A percentile compares a stretch with the other conserved stretches of the same genome.
Evolutionary conservation across 1,139 yeast species (phyloP).

Genomic region (Debaryomyces subglobosus): DNA sequence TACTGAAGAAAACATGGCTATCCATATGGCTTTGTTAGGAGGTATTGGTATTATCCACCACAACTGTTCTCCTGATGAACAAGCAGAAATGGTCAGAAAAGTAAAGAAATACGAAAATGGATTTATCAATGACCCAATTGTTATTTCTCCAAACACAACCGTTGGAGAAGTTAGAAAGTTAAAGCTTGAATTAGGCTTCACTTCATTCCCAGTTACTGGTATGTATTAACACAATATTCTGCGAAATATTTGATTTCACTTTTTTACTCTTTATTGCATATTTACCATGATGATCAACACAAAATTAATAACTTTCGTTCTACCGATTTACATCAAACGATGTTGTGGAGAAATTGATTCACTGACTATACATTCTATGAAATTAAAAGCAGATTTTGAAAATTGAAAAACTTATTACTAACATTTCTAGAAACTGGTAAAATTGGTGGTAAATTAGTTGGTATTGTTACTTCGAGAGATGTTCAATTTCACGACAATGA

Average conservation of each 20-base stretch:
- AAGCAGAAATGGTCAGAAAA: conserved; percentile 96
- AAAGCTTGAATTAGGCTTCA: conserved; percentile 80
- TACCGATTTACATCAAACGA: conserved; percentile 97
- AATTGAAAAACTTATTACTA: conserved; percentile 22
- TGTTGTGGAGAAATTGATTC: conserved; percentile 78
- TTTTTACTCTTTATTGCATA: conserved; percentile 5
- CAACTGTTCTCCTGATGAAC: conserved; percentile 95
- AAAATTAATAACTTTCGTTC: conserved; percentile 94
- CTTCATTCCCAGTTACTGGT: conserved; percentile 99
- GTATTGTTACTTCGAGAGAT: conserved; percentile 96
- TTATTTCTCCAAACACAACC: conserved; percentile 71
- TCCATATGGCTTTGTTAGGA: conserved; percentile 96
- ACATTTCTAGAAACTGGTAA: conserved; percentile 71
- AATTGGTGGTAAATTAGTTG: conserved; percentile 86
- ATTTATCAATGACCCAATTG: conserved; percentile 93
- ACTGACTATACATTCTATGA: conserved; percentile 32
- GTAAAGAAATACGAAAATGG: conserved; percentile 98
- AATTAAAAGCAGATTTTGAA: background rate
- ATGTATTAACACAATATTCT: conserved; percentile 48
- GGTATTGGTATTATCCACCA: conserved; percentile 99
- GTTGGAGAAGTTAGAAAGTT: conserved; percentile 80
- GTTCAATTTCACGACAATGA: conserved; percentile 89
- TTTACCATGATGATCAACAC: conserved; percentile 61
- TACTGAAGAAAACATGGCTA: conserved; percentile 97
- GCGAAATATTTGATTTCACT: conserved; percentile 14